These are phyloP conservation scores for Suillus fuscotomentosus DNA, from an alignment of 768 basidiomycete genomes.

Conservation along the genomic window DNA sequence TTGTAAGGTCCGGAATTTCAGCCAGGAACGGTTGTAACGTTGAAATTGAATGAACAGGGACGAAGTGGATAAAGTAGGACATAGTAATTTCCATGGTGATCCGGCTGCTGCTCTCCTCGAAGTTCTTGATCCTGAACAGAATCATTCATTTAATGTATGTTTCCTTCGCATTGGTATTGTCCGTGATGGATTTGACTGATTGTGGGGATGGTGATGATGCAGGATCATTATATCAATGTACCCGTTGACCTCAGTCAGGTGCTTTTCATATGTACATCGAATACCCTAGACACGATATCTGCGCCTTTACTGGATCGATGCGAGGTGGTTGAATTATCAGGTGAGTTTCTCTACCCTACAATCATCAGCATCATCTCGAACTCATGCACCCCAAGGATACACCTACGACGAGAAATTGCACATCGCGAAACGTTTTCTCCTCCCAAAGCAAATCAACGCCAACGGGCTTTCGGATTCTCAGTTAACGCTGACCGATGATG, in stretches of 20 bases:
- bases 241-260: slow-evolving; percentile 87
- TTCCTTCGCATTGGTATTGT: not conserved
- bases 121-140: slow-evolving; percentile 93
- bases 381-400: slow-evolving; percentile 39
- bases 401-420: slow-evolving; percentile 90
- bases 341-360: slow-evolving; percentile 30
- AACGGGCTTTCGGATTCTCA: slow-evolving; percentile 69
- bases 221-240: slow-evolving; percentile 92
- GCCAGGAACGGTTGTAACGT: not conserved
- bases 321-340: slow-evolving; percentile 80
- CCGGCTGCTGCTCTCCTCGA: slow-evolving; percentile 89
- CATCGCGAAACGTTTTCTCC: slow-evolving; percentile 82
- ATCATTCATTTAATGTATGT: slow-evolving; percentile 73
- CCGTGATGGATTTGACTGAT: not conserved
- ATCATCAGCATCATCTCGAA: not conserved
- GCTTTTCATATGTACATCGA: slow-evolving; percentile 91
- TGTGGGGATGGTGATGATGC: slow-evolving; percentile 8
- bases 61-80: slow-evolving; percentile 90
- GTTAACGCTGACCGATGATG: slow-evolving; percentile 65
- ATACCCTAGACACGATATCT: slow-evolving; percentile 85
- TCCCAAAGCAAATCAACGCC: slow-evolving; percentile 83
- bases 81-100: slow-evolving; percentile 88
- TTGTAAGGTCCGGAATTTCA: slow-evolving; percentile 36
- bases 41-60: slow-evolving; percentile 40
- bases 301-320: slow-evolving; percentile 87